Base-by-base conservation (phyloP, 257 asterid species). In the Salvia hispanica region DNA sequence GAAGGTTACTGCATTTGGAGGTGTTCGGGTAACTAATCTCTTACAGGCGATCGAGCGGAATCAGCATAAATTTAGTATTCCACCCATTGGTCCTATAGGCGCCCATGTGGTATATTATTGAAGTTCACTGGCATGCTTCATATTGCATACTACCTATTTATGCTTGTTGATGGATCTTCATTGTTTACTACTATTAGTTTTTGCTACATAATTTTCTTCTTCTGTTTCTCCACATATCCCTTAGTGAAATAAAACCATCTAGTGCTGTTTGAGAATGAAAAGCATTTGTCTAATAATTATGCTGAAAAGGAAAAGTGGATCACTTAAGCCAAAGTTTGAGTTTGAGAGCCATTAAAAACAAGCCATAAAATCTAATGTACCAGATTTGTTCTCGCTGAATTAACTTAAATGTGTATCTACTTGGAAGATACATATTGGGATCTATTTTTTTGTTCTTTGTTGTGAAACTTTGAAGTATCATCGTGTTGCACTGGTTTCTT, bases 1-100 rank as follows among this genome's bases (percentile, higher is more conserved):
- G 63, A 79, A 92, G 98, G 95, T 90, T 73, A 90, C 95, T 28
- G 97, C 96, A 78, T 93, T 93, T 80, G 99, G 99, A 73, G 97
- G 96, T 69, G 63, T 56, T 51, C 81, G 74, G 72, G 97, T 88
- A 73, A 80, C 67, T 70, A 56, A 37, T 79, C 97, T 93, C 40
- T 75, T 93, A 81, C 81, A 82, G 78, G 88, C 75, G 55, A 87
- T 93, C 66, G 97, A 93, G 85, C 85, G 90, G 44, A 80, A 86
- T 66, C 90, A 80, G 34, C 78, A 68, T 33, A 85, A 66, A 80
- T 93, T 93, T 81, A 80, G 74, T 51, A 76, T 71, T 78, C 95
- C 95, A 9, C 99, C 99, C 18, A 86, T 93, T 70, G 99, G 99
- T 77, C 99, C 99, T 46, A 77, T 93, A 59, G 99, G 99, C 28